Conservation (phyloP, 2,329 filamentous ascomycete genomes). For the Exophiala spinifera region DNA sequence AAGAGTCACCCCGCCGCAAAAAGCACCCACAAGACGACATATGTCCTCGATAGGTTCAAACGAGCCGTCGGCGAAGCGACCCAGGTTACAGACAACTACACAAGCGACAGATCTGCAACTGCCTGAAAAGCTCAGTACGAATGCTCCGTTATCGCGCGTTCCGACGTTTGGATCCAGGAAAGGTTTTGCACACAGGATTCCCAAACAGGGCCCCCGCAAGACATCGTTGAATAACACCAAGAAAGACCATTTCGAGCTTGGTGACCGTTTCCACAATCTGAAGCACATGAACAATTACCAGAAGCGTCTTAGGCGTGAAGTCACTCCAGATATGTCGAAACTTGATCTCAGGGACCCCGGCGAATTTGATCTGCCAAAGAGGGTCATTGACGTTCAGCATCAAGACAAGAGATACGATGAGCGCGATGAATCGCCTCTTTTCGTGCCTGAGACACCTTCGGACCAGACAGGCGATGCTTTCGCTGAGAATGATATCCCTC, state of each 20-base stretch:
- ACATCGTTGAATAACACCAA: background rate
- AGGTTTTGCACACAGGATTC: background rate
- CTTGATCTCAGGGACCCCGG: conserved; percentile 14
- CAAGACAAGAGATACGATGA: background rate
- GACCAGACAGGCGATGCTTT: background rate
- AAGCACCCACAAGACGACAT: background rate
- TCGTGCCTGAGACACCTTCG: conserved; percentile 11
- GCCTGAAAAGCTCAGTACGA: background rate
- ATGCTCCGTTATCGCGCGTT: background rate
- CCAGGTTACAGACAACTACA: background rate
- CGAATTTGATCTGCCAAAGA: conserved; percentile 2
- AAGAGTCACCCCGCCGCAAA: background rate
- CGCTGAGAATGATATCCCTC: background rate
- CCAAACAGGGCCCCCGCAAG: background rate
- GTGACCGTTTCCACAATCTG: conserved; percentile 22
- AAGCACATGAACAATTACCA: conserved; percentile 21
- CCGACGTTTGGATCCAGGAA: background rate
- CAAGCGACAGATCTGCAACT: background rate
- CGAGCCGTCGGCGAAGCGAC: background rate
- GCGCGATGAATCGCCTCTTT: conserved; percentile 8
- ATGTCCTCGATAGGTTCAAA: background rate
- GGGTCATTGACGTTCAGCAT: background rate
- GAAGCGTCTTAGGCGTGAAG: conserved; percentile 19
- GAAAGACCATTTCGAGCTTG: background rate
- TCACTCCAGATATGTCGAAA: conserved; percentile 13